A percentile compares a stretch with the other conserved stretches of the same genome.
These are phyloP conservation scores for Ceratobasidium sp. DNA, from an alignment of 1,284 basidiomycete genomes.

Conservation along the genomic window DNA sequence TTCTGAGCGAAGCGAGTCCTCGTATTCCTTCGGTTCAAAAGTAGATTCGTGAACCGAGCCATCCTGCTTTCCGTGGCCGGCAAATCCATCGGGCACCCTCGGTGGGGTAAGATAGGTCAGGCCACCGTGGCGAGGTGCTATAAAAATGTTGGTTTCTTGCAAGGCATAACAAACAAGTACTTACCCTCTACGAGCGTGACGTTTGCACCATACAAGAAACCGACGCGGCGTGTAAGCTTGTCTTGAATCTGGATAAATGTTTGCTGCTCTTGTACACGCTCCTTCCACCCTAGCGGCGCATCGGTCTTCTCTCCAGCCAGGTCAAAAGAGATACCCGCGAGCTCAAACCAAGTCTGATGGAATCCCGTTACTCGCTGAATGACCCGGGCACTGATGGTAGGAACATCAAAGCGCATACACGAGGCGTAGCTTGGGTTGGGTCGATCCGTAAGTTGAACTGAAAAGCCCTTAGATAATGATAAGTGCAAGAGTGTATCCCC, in stretches of 20 bases:
- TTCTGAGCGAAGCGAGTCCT: constrained; percentile 32
- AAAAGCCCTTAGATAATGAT: constrained; percentile 64
- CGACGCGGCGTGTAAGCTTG: constrained; percentile 68
- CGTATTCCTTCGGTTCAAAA: constrained; percentile 35
- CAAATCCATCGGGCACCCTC: constrained; percentile 21
- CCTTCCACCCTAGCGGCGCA: constrained; percentile 68
- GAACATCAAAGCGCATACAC: constrained; percentile 37
- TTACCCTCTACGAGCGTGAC: constrained; percentile 41
- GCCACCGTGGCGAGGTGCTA: constrained; percentile 41
- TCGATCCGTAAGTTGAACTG: constrained; percentile 50
- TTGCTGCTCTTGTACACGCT: constrained; percentile 65
- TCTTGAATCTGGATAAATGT: constrained; percentile 81
- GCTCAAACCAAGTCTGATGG: constrained; percentile 73
- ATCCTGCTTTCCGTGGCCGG: neutral
- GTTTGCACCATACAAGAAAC: constrained; percentile 61
- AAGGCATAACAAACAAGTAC: constrained; percentile 13
- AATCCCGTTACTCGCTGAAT: constrained; percentile 29
- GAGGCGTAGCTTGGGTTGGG: constrained; percentile 15
- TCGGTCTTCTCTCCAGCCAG: constrained; percentile 74
- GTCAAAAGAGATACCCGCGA: constrained; percentile 66
- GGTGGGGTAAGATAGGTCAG: constrained; percentile 44
- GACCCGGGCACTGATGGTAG: constrained; percentile 20
- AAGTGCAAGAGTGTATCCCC: constrained; percentile 58
- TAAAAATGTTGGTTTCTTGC: neutral
- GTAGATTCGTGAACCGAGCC: constrained; percentile 10